Evolutionary conservation across 179 eudicot species (phyloP).

Genomic region (Carnegiea gigantea): DNA sequence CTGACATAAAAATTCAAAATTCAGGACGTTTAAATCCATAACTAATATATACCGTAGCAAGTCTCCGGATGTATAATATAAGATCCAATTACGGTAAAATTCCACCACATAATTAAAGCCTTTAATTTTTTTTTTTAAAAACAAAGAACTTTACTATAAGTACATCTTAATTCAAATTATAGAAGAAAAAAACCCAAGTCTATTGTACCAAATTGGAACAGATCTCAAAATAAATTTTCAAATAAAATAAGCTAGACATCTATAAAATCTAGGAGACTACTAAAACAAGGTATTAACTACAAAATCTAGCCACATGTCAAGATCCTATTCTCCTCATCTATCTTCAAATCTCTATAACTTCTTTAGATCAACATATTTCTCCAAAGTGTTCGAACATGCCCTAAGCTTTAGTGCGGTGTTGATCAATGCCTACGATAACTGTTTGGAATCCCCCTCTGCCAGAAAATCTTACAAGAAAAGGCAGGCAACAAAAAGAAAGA

Average conservation of each 20-base stretch:
- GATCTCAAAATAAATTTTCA: not conserved
- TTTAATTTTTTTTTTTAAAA: too few species aligned
- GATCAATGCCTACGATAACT: too few species aligned
- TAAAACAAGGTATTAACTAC: not conserved
- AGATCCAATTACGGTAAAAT: too few species aligned
- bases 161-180: not conserved
- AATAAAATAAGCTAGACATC: not conserved
- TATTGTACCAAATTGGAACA: not conserved
- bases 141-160: too few species aligned
- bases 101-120: too few species aligned
- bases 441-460: not conserved
- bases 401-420: not conserved
- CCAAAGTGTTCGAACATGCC: not conserved
- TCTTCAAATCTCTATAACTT: not conserved
- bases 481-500: not conserved
- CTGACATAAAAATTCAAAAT: too few species aligned
- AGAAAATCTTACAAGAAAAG: slow-evolving; percentile 6
- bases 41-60: too few species aligned
- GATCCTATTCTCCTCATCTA: not conserved
- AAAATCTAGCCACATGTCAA: not conserved
- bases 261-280: not conserved
- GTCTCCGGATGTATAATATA: too few species aligned
- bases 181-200: not conserved
- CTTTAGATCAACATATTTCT: too few species aligned
- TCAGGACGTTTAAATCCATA: too few species aligned